Evolutionary conservation across 2,329 filamentous ascomycete genomes (phyloP).

Genomic region (Coniochaeta sp.): DNA sequence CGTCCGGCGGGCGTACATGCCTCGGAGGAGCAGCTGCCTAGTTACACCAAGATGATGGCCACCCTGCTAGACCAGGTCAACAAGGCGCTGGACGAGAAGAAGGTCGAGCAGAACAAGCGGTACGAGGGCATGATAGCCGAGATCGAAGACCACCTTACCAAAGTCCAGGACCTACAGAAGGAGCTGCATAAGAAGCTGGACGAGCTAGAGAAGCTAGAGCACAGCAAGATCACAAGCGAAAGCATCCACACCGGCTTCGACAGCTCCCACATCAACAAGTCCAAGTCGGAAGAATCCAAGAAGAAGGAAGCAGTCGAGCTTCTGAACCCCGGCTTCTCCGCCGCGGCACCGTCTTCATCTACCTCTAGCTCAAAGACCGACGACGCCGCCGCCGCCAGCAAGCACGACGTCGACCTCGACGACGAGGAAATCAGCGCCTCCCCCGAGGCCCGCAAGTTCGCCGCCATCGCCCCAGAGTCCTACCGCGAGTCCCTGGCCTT

Average conservation of each 20-base stretch:
- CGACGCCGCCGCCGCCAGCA: constrained; percentile 8
- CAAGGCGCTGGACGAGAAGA: constrained; percentile 69
- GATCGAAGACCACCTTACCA: constrained; percentile 65
- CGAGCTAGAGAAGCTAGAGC: constrained; percentile 77
- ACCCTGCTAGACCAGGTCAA: constrained; percentile 92
- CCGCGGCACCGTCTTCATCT: constrained; percentile 13
- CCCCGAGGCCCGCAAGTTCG: constrained; percentile 71
- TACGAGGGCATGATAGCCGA: constrained; percentile 73
- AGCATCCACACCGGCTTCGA: constrained; percentile 84
- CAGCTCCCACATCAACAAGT: constrained; percentile 71
- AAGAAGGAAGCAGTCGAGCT: constrained; percentile 56
- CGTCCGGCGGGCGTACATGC: constrained; percentile 74
- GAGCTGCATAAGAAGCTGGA: constrained; percentile 67
- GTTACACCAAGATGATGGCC: constrained; percentile 98
- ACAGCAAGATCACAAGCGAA: constrained; percentile 89
- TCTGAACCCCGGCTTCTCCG: constrained; percentile 57
- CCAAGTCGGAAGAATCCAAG: constrained; percentile 25
- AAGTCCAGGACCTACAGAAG: constrained; percentile 71
- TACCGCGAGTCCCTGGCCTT: constrained; percentile 69
- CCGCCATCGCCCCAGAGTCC: constrained; percentile 66
- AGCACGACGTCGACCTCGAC: constrained; percentile 45
- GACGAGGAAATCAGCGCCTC: constrained; percentile 72
- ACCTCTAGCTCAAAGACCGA: constrained; percentile 21
- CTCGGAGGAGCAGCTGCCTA: constrained; percentile 65
- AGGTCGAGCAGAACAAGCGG: constrained; percentile 52